A percentile compares a stretch with the other conserved stretches of the same genome.
phyloP scores from a whole-genome alignment of 768 basidiomycete genomes.

The Lentinula detonsa region DNA sequence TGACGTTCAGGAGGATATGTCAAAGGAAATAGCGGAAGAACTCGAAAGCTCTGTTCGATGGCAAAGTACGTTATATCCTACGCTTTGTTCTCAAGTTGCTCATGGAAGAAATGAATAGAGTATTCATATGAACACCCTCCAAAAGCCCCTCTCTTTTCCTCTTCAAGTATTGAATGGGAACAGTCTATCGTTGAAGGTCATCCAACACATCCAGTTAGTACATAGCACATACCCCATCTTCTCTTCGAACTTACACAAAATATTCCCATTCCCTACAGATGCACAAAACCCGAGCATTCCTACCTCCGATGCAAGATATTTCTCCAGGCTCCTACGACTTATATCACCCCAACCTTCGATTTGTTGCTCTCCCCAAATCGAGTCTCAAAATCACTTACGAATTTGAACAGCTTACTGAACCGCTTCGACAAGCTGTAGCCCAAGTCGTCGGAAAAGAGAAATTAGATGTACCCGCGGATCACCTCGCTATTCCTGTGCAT shows the following conservation, averaged over 20 bases:
- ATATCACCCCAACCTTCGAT: slow-evolving; percentile 40
- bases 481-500: slow-evolving; percentile 45
- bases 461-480: slow-evolving; percentile 26
- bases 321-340: slow-evolving; percentile 44
- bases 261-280: slow-evolving; percentile 28
- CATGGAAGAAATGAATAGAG: slow-evolving; percentile 16
- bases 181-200: slow-evolving; percentile 58
- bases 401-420: slow-evolving; percentile 36
- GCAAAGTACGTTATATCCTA: slow-evolving; percentile 33
- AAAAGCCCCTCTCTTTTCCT: slow-evolving; percentile 33
- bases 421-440: slow-evolving; percentile 35
- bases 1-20: slow-evolving; percentile 25
- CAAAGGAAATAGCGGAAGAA: slow-evolving; percentile 39
- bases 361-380: slow-evolving; percentile 37
- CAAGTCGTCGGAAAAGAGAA: slow-evolving; percentile 24
- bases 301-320: slow-evolving; percentile 41
- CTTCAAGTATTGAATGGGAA: slow-evolving; percentile 52
- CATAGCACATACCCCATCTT: slow-evolving; percentile 6
- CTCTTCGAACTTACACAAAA: not conserved
- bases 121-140: slow-evolving; percentile 47
- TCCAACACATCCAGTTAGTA: slow-evolving; percentile 49
- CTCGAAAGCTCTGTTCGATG: slow-evolving; percentile 45
- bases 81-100: not conserved
- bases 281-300: slow-evolving; percentile 50
- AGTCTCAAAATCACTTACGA: slow-evolving; percentile 43